phyloP scores from a whole-genome alignment of 768 basidiomycete species.

The Panaeolus cyanescens region DNA sequence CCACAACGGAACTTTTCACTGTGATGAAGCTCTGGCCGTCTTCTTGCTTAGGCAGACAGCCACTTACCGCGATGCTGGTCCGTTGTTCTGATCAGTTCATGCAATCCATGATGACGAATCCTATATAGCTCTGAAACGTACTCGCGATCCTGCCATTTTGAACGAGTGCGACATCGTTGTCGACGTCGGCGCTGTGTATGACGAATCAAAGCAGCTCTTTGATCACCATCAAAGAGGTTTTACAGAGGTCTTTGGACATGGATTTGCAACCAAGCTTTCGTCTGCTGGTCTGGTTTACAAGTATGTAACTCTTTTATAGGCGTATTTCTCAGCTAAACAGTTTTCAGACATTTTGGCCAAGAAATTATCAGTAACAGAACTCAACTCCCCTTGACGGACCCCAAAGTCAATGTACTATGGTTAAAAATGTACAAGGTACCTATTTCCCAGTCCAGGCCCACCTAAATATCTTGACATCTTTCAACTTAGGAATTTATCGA shows the following conservation, averaged over 20 bases:
- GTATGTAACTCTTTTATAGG: conserved; percentile 41
- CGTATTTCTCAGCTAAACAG: conserved; percentile 6
- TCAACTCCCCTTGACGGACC: conserved; percentile 51
- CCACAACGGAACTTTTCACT: conserved; percentile 95
- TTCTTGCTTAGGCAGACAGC: conserved; percentile 82
- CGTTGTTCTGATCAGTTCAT: conserved; percentile 12
- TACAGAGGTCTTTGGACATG: conserved; percentile 84
- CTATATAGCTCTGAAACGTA: conserved; percentile 62
- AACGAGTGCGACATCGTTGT: conserved; percentile 92
- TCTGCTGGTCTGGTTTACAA: conserved; percentile 97
- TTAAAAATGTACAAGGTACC: conserved; percentile 84
- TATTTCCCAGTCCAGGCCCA: neutral
- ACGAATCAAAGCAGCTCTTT: conserved; percentile 74
- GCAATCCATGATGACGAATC: neutral
- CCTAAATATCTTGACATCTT: neutral
- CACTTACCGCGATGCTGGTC: conserved; percentile 76
- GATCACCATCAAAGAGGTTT: conserved; percentile 98
- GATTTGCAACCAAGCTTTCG: conserved; percentile 85
- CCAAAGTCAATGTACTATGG: conserved; percentile 76
- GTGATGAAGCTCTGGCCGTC: conserved; percentile 95
- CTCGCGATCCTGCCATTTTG: conserved; percentile 69
- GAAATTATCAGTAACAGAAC: conserved; percentile 75
- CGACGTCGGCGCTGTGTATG: conserved; percentile 94
- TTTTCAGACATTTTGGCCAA: conserved; percentile 79
- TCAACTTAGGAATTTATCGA: conserved; percentile 82